Percentiles rank a stretch among this genome's conserved stretches.
phyloP scores from a whole-genome alignment of 2,329 filamentous ascomycete species.

The Phaeosphaeriaceae sp. region DNA sequence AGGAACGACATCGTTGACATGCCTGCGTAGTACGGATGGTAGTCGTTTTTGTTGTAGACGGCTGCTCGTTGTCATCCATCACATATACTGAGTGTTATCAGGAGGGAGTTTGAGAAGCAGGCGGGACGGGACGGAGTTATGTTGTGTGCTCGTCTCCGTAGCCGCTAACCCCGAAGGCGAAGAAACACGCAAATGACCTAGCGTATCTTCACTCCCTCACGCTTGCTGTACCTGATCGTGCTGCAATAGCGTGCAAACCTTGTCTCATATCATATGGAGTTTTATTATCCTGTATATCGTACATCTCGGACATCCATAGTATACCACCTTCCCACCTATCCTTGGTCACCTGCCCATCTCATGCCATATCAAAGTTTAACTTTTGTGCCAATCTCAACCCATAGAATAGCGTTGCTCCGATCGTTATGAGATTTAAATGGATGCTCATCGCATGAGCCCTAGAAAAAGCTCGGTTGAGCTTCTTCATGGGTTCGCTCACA shows the following conservation, averaged over 20 bases:
- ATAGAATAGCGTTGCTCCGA: conserved; percentile 39
- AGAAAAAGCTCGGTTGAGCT: conserved; percentile 44
- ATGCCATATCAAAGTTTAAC: conserved; percentile 15
- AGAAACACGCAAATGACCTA: no score
- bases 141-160: not conserved
- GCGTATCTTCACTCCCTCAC: no score
- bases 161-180: not conserved
- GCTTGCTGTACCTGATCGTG: no score
- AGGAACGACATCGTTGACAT: conserved; percentile 41
- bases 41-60: conserved; percentile 15
- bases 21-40: conserved; percentile 36
- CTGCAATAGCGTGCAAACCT: no score
- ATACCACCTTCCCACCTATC: no score
- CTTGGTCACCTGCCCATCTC: not conserved
- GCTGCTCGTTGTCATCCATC: conserved; percentile 35
- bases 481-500: conserved; percentile 22
- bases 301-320: no score
- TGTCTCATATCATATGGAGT: no score
- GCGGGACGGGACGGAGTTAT: conserved; percentile 13
- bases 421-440: conserved; percentile 51
- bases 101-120: not conserved
- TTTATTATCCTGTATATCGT: no score
- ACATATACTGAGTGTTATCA: conserved; percentile 2
- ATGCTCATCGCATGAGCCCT: conserved; percentile 52
- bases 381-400: conserved; percentile 30